Percentiles rank a stretch among this genome's conserved stretches.
phyloP scores from a whole-genome alignment of 2,329 filamentous ascomycete species.

The Penicillium italicum region DNA sequence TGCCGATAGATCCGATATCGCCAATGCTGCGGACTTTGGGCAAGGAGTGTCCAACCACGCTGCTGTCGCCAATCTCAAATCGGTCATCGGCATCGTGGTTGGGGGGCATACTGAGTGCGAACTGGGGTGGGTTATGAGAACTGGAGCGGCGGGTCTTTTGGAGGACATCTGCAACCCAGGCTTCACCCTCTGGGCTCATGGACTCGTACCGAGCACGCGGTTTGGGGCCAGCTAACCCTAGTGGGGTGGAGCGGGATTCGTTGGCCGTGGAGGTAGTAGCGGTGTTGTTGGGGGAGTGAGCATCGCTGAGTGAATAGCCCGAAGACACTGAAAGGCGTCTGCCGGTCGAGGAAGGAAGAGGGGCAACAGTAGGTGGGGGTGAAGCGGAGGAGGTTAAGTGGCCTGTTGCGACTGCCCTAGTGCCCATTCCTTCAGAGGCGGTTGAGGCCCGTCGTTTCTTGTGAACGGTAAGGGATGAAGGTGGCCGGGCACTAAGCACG shows the following conservation, averaged over 20 bases:
- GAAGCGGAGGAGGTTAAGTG: constrained; percentile 31
- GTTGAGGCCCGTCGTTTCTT: constrained; percentile 39
- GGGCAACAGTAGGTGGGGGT: constrained; percentile 16
- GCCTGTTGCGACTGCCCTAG: constrained; percentile 28
- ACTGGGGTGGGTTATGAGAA: constrained; percentile 28
- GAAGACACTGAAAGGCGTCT: constrained; percentile 40
- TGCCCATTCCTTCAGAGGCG: constrained; percentile 29
- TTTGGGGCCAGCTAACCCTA: constrained; percentile 46
- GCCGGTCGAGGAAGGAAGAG: constrained; percentile 19
- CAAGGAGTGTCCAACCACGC: constrained; percentile 12
- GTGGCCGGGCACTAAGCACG: constrained; percentile 35
- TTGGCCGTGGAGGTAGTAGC: constrained; percentile 9
- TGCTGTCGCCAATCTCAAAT: constrained; percentile 1
- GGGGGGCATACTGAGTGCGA: constrained; percentile 20
- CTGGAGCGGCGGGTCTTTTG: constrained; percentile 43
- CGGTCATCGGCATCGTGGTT: constrained; percentile 16
- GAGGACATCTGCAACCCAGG: constrained; percentile 48
- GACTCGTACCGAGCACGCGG: constrained; percentile 39
- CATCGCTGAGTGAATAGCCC: constrained; percentile 32
- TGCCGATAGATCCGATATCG: constrained; percentile 36
- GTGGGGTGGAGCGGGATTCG: constrained; percentile 34
- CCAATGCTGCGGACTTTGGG: constrained; percentile 39
- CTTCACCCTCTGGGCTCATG: constrained; percentile 46
- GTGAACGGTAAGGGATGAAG: constrained; percentile 40
- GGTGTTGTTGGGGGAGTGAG: constrained; percentile 25